Evolutionary conservation across 139 green algal species (phyloP).

Genomic region (Yamagishiella unicocca): DNA sequence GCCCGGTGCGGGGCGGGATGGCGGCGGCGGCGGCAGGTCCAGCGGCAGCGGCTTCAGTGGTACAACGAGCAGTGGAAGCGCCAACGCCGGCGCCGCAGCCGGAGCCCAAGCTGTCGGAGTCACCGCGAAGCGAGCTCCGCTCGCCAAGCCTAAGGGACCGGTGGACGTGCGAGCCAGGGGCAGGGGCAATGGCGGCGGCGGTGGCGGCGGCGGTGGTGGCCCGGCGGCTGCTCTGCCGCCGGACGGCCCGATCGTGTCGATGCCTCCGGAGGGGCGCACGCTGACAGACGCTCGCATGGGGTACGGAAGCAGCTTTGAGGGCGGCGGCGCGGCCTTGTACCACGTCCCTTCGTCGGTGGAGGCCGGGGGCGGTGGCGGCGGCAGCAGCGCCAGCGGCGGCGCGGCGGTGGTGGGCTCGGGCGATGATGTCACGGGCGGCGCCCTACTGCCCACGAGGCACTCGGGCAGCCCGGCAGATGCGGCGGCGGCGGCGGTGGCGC

Average conservation of each 20-base stretch:
- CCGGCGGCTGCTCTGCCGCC: neutral
- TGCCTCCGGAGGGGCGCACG: too few species aligned
- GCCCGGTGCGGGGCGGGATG: neutral
- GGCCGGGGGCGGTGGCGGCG: neutral
- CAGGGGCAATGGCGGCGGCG: neutral
- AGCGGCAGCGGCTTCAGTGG: neutral
- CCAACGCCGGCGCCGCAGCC: neutral
- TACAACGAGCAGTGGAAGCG: neutral
- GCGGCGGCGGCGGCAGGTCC: neutral
- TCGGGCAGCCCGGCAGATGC: too few species aligned
- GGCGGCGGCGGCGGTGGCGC: too few species aligned
- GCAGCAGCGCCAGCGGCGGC: slow-evolving; percentile 10
- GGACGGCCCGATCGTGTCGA: neutral
- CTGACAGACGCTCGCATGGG: neutral
- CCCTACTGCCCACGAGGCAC: too few species aligned
- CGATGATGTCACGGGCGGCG: neutral
- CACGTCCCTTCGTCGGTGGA: too few species aligned
- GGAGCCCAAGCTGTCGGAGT: neutral
- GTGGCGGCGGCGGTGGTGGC: neutral
- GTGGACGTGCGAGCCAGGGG: neutral
- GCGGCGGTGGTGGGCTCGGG: neutral
- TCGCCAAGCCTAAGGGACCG: neutral
- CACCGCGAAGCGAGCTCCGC: neutral
- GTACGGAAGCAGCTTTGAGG: neutral
- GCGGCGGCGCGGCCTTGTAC: too few species aligned